These are phyloP conservation scores for Trametes cingulata DNA, from an alignment of 768 basidiomycete species.

Conservation along the genomic window DNA sequence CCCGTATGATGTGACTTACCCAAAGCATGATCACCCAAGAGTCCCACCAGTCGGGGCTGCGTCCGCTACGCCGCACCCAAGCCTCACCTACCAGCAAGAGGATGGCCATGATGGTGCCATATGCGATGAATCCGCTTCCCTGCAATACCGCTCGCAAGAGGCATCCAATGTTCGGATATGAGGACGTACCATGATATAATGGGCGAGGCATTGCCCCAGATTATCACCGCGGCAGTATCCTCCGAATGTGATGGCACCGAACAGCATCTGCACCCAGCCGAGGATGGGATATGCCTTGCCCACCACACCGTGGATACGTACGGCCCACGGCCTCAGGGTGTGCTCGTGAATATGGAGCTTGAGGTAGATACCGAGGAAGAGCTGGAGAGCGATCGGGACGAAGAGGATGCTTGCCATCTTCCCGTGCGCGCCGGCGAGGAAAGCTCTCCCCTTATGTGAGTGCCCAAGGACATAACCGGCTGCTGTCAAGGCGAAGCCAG, in stretches of 20 bases:
- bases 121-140: conserved; percentile 89
- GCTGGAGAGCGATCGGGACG: conserved; percentile 64
- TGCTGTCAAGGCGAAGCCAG: conserved; percentile 67
- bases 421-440: conserved; percentile 74
- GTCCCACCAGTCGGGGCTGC: conserved; percentile 86
- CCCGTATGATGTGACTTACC: conserved; percentile 38
- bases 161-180: neutral
- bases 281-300: conserved; percentile 84
- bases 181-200: conserved; percentile 70
- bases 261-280: conserved; percentile 88
- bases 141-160: conserved; percentile 11
- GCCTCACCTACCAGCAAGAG: conserved; percentile 74
- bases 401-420: conserved; percentile 65
- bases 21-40: conserved; percentile 64
- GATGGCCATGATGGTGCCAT: conserved; percentile 79
- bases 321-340: conserved; percentile 69
- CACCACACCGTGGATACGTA: conserved; percentile 70
- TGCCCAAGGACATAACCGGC: conserved; percentile 84
- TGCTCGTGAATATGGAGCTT: conserved; percentile 89
- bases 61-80: conserved; percentile 71
- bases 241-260: conserved; percentile 73
- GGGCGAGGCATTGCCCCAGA: conserved; percentile 84
- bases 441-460: conserved; percentile 78
- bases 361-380: conserved; percentile 80
- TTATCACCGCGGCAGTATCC: conserved; percentile 81